Conservation (phyloP, 768 basidiomycete species). For the Tylopilus cervinicoccineus region DNA sequence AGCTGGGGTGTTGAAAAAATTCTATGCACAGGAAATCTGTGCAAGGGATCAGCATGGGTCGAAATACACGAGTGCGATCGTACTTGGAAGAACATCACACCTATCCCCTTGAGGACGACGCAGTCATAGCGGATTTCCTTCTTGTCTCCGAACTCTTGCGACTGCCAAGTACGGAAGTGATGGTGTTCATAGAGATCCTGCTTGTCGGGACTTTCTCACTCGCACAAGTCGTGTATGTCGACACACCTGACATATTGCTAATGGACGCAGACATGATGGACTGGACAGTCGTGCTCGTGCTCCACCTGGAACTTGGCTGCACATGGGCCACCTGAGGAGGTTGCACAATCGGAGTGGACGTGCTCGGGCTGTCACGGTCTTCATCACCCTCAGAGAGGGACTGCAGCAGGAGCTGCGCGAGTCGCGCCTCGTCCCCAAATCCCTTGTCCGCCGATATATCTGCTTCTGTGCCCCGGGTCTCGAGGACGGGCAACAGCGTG, state of each 20-base stretch:
- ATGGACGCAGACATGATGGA: slow-evolving; percentile 24
- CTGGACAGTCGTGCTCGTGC: slow-evolving; percentile 28
- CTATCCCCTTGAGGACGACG: slow-evolving; percentile 26
- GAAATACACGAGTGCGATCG: too few relatives aligned
- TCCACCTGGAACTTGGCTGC: slow-evolving; percentile 27
- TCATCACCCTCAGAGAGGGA: slow-evolving; percentile 19
- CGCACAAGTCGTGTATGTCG: slow-evolving; percentile 27
- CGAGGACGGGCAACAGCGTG: slow-evolving; percentile 21
- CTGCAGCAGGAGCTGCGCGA: slow-evolving; percentile 30
- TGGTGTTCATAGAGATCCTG: slow-evolving; percentile 26
- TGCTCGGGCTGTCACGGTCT: slow-evolving; percentile 1
- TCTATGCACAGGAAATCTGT: neutral
- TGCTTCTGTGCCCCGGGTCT: slow-evolving; percentile 14
- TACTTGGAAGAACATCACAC: slow-evolving; percentile 3
- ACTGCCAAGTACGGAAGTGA: slow-evolving; percentile 21
- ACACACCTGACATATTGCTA: slow-evolving; percentile 25
- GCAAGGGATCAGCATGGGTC: slow-evolving; percentile 1
- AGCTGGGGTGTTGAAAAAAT: neutral
- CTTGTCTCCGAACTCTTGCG: slow-evolving; percentile 27
- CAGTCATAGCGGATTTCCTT: slow-evolving; percentile 24
- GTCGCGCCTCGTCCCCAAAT: slow-evolving; percentile 27
- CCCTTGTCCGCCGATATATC: slow-evolving; percentile 16
- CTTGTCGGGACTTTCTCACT: slow-evolving; percentile 23
- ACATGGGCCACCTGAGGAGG: slow-evolving; percentile 18
- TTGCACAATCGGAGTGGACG: slow-evolving; percentile 5